These are phyloP conservation scores for Lachnellula cervina DNA, from an alignment of 2,329 filamentous ascomycete species.

Conservation along the genomic window DNA sequence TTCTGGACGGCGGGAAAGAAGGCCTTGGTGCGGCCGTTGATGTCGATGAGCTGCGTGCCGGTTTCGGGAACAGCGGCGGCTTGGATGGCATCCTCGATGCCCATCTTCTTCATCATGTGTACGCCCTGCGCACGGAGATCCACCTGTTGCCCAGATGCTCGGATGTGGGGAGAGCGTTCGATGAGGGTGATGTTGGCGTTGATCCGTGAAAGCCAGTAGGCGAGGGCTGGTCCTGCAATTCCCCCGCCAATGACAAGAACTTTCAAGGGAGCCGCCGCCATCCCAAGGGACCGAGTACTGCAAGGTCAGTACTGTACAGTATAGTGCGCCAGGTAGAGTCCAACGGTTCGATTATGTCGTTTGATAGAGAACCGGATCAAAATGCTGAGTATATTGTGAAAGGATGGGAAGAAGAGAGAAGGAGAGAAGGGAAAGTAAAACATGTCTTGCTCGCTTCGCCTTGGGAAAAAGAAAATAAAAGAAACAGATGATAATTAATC, in stretches of 20 bases:
- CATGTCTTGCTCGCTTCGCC: too few species aligned
- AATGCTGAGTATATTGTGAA: too few species aligned
- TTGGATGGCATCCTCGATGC: conserved; percentile 40
- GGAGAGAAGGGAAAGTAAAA: too few species aligned
- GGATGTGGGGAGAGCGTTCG: conserved; percentile 37
- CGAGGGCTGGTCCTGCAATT: conserved; percentile 39
- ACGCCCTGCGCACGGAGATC: conserved; percentile 49
- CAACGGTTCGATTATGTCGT: too few species aligned
- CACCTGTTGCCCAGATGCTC: conserved; percentile 46
- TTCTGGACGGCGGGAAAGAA: conserved; percentile 34
- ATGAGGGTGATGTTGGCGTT: conserved; percentile 36
- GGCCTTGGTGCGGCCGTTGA: conserved; percentile 32
- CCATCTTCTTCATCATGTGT: conserved; percentile 46
- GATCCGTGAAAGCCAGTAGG: conserved; percentile 44
- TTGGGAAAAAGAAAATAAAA: too few species aligned
- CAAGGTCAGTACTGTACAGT: too few species aligned
- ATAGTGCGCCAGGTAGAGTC: too few species aligned
- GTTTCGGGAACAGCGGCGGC: conserved; percentile 39
- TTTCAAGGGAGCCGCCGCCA: conserved; percentile 22
- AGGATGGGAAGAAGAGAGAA: too few species aligned
- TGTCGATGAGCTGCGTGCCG: conserved; percentile 41
- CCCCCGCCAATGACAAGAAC: conserved; percentile 34
- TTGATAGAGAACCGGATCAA: too few species aligned
- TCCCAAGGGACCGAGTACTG: background rate
- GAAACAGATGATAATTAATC: too few species aligned